A percentile compares a stretch with the other conserved stretches of the same genome.
phyloP scores from a whole-genome alignment of 179 eudicot genomes.

The Sideroxylon spinosum region DNA sequence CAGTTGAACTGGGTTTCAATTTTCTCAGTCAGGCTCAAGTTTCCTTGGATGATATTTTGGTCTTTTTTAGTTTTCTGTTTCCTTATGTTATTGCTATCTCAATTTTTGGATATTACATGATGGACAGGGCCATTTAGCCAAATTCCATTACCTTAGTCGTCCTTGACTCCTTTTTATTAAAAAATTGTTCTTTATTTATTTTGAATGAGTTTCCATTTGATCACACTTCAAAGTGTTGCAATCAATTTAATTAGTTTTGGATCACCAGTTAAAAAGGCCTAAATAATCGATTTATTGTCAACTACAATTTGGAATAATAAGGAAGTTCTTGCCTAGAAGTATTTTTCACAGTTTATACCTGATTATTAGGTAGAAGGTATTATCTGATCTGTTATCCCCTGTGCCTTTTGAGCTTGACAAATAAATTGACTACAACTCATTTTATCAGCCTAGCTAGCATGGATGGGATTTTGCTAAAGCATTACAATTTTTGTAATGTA shows the following conservation, averaged over 20 bases:
- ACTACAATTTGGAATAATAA: no score
- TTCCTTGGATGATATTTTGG: background rate
- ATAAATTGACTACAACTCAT: slow-evolving; percentile 7
- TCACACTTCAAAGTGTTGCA: background rate
- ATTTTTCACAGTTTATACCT: background rate
- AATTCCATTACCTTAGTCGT: no score
- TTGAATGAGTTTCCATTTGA: background rate
- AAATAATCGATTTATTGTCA: background rate
- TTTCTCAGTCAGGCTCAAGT: background rate
- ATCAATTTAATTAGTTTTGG: no score
- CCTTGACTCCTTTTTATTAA: no score
- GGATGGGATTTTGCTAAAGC: slow-evolving; percentile 26
- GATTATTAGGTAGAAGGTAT: background rate
- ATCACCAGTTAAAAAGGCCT: background rate
- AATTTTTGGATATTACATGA: background rate
- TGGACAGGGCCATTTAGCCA: background rate
- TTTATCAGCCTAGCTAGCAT: slow-evolving; percentile 11
- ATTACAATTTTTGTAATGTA: slow-evolving; percentile 29
- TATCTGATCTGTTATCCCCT: background rate
- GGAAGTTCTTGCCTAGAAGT: background rate
- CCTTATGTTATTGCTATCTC: background rate
- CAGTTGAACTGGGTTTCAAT: background rate
- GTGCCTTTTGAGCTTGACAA: background rate
- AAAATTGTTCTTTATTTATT: background rate
- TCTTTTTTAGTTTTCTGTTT: background rate